Conservation (phyloP, 139 green algal species). For the Asterochloris sp. region DNA sequence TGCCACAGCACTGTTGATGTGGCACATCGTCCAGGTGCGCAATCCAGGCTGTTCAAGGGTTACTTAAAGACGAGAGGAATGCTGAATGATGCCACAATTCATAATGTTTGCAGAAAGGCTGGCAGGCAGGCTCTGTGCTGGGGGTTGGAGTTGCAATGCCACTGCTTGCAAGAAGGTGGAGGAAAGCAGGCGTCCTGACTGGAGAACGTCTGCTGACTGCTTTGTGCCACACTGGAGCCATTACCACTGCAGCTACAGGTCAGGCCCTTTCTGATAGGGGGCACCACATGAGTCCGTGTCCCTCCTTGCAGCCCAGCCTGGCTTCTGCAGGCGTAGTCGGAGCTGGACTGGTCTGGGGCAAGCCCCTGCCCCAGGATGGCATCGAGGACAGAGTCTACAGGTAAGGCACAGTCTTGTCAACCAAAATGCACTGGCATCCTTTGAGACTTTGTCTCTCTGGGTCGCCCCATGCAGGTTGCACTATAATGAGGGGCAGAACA, state of each 20-base stretch:
- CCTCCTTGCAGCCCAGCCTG: background rate
- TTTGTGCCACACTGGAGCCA: background rate
- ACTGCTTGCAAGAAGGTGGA: background rate
- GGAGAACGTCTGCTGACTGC: background rate
- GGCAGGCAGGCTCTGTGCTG: background rate
- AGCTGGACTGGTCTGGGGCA: background rate
- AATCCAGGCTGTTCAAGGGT: too few relatives aligned
- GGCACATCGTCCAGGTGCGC: background rate
- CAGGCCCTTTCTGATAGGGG: background rate
- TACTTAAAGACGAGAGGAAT: too few relatives aligned
- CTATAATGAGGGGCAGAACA: conserved; percentile 27
- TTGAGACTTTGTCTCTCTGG: too few relatives aligned
- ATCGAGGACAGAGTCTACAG: conserved; percentile 5
- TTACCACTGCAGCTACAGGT: conserved; percentile 1
- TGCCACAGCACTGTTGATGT: background rate
- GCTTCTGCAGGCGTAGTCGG: background rate
- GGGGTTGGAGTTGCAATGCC: background rate
- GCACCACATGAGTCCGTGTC: background rate
- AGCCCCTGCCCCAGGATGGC: background rate
- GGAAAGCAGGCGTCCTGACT: background rate
- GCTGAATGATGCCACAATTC: too few relatives aligned
- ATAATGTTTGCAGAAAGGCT: background rate
- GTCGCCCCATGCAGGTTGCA: conserved; percentile 21
- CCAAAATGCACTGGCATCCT: too few relatives aligned
- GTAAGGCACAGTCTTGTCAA: too few relatives aligned